Base-by-base conservation (phyloP, 495 filamentous ascomycete genomes). In the Thermothielavioides terrestris region DNA sequence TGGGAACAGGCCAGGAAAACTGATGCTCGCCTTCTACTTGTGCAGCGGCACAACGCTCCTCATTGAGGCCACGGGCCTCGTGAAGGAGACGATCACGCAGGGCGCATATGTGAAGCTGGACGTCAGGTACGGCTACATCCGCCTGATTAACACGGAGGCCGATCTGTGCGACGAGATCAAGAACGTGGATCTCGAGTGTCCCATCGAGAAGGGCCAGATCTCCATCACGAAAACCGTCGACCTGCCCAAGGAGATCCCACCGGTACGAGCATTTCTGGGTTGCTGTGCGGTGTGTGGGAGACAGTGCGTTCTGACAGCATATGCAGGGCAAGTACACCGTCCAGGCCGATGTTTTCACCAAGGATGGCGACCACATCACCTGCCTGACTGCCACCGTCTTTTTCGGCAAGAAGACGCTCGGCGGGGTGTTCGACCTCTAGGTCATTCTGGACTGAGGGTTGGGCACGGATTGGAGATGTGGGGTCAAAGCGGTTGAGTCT, bases 121-220 rank as follows among this genome's bases (percentile, higher is more conserved):
- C 48, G 90, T 97, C 70, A 96, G 95, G 67, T 99, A 91, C 65
- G 92, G 88, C 54, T 71, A 94, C 58, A 95, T 99, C 63, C 86
- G 82, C 40, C 74, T 99, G 48, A 78, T 99, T 67, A 84, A 78
- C 57, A 83, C 85, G 47, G 71, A 68, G 48, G 79, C 83, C 57
- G 83, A 94, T 63, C 77, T 97, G 11, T 99, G 92, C 70, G 85
- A 95, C 18, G 79, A 94, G 66, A 79, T 94, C 49, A 68, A 76
- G 57, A 88, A 95, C 44, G 86, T 95, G 11, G 89, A 96, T 56
- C 73, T 96, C 38, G 68, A 87, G 49, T 99, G 92, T 66, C 92
- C 92, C 42, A 76, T 99, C 49, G 70, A 88, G 65, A 77, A 83
- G 67, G 92, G 89, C 39, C 67, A 79, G 20, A 74, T 86, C 56